Base-by-base conservation (phyloP, 345 rosid genomes). In the Linum usitatissimum region DNA sequence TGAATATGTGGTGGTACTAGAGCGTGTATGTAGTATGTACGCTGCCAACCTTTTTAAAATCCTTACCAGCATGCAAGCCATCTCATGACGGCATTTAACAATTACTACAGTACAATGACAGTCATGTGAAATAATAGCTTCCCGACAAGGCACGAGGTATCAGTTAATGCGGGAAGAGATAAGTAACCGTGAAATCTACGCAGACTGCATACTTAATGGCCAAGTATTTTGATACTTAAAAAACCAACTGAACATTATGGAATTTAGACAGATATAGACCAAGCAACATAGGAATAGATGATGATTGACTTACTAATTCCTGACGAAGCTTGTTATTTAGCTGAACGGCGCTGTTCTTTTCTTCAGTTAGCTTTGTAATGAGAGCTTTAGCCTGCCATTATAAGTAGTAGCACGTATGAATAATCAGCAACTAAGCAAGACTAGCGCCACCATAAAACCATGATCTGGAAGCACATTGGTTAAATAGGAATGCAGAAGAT, bases 321-420 rank as follows among this genome's bases (percentile, higher is more conserved):
- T 74, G 86, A 18, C 78, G 82, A 68, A 86, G 83, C 76, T 75
- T 80, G 72, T 54, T 73, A 67, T 69, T 80, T 74, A 67, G 89
- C 63, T 79, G 89, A 64, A 84, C 62, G 10, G 84, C 93, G 63
- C 12, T 76, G 39, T 72, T 80, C 66, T 79, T 86, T 54, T 86
- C 93, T 69, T 77, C 84, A 2, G 79, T 82, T 75, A 86, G 75
- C 83, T 82, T 82, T 45, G 80, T 67, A 53, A 84, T 68, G 42
- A 84, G 78, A 61, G 79, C 62, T 70, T 60, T 82, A 10, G 77
- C 81, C 93, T 84, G 83, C 76, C 73, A 66, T 55, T 67, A 6
- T 36, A 14, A 53, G 60, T 49, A n/a, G 63, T 34, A 20, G 23
- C 23, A 30, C 20, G 53, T 57, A 67, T 61, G 53, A 60, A 62